Base-by-base conservation (phyloP, 805 yeast genomes). In the Myxozyma mucilagina region DNA sequence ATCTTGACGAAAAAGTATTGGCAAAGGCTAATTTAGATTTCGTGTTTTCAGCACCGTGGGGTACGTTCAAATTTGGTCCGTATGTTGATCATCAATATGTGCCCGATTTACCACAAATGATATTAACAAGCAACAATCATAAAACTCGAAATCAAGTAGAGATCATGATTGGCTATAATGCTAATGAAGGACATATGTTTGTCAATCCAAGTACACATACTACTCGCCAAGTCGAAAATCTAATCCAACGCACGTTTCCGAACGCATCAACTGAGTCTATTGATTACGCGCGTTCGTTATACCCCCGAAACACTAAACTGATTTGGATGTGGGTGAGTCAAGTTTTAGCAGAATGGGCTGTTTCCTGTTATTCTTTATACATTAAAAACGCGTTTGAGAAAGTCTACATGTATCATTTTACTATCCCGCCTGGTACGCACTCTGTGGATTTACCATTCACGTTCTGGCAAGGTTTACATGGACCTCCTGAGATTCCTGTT, bases 61-160 rank as follows among this genome's bases (percentile, higher is more conserved):
- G 67, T 5, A 57, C 60, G 3, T 59, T 59, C 31, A 31, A 32
- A 18, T 63, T 64, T 34, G 67, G 67, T 7, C 67, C 66, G 8
- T 50, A 47, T 32, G 55, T 63, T 24, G 67, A 63, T 16, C 16
- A 43, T 38, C 35, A 16, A 7, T 63, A 54, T 32, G 61, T 57
- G 10, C 58, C 56, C 9, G 51, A 16, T 11, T 52, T 64, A 20
- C 67, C 67, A 13, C 62, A 16, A 42, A 44, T 20, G 51, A 13
- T 36, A 29, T 48, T 51, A 13, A 50, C 47, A 20, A 48, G 52
- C 11, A 24, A 32, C 10, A 10, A 38, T 24, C 50, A 61, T 4
- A 38, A 18, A 6, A 54, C 47, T n/a, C 32, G 48, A n/a, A 13
- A 41, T 6, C 47, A 41, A 34, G 41, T 64, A 32, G 18, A 56